Conservation (phyloP, 371 early-diverging fungal genomes). For the Lichtheimia ornata region DNA sequence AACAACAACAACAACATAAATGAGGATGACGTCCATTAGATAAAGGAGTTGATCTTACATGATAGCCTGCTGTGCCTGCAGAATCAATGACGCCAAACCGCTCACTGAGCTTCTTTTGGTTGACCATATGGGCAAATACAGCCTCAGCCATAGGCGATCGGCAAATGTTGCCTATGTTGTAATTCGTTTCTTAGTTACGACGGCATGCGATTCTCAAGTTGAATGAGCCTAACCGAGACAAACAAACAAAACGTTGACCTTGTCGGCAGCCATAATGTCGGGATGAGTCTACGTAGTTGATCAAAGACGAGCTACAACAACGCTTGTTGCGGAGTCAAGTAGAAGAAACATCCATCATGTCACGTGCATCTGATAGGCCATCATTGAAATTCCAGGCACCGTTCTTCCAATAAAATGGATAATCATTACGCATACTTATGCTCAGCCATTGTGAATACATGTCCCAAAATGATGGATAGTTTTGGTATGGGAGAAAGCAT, state of each 20-base stretch:
- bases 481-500: too few relatives aligned
- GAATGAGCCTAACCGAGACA: conserved; percentile 59
- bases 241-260: conserved; percentile 69
- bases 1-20: not conserved
- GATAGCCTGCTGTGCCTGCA: conserved; percentile 87
- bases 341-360: too few relatives aligned
- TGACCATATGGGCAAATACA: conserved; percentile 79
- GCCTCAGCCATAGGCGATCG: conserved; percentile 92
- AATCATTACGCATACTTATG: too few relatives aligned
- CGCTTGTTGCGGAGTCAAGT: too few relatives aligned
- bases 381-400: too few relatives aligned
- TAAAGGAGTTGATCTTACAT: conserved; percentile 43
- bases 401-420: too few relatives aligned
- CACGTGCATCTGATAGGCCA: too few relatives aligned
- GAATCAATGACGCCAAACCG: conserved; percentile 79
- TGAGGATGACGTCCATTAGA: not conserved
- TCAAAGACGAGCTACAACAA: too few relatives aligned
- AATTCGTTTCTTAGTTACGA: not conserved
- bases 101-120: conserved; percentile 53
- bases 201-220: not conserved
- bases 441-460: too few relatives aligned
- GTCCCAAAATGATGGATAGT: too few relatives aligned
- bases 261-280: conserved; percentile 7
- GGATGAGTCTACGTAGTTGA: too few relatives aligned
- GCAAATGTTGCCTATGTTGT: conserved; percentile 82